Conservation (phyloP, 257 asterid genomes). For the Ilex asprella region DNA sequence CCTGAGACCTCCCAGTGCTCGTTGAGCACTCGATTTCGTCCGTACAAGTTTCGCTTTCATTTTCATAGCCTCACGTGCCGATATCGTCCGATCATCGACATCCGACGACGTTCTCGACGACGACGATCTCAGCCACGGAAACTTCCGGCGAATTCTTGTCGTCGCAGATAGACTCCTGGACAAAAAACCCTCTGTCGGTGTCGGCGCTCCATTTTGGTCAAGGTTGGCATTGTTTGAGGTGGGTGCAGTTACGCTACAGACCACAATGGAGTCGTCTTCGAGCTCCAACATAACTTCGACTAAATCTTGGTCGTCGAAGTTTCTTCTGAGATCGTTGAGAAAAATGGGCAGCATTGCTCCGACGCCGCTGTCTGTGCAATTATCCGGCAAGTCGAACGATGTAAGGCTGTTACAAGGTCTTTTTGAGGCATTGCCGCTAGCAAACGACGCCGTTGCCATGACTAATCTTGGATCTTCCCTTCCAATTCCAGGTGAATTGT, state of each 20-base stretch:
- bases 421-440: slow-evolving; percentile 30
- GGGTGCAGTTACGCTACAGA: slow-evolving; percentile 35
- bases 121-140: slow-evolving; percentile 49
- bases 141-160: slow-evolving; percentile 47
- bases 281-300: slow-evolving; percentile 83
- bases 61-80: slow-evolving; percentile 68
- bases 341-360: slow-evolving; percentile 83
- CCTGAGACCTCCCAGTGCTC: slow-evolving; percentile 79
- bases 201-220: neutral
- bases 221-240: neutral
- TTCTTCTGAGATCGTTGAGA: slow-evolving; percentile 55
- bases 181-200: slow-evolving; percentile 20
- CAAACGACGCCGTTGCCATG: slow-evolving; percentile 41
- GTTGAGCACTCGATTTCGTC: slow-evolving; percentile 67
- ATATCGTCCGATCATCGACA: slow-evolving; percentile 17
- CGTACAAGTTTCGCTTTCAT: slow-evolving; percentile 58
- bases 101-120: slow-evolving; percentile 26
- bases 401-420: slow-evolving; percentile 40
- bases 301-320: slow-evolving; percentile 34
- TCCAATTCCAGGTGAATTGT: neutral
- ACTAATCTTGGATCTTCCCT: slow-evolving; percentile 5
- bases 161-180: slow-evolving; percentile 54
- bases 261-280: slow-evolving; percentile 45
- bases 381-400: slow-evolving; percentile 36
- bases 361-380: slow-evolving; percentile 14